Conservation (phyloP, 345 rosid genomes). For the Gossypium stocksii region DNA sequence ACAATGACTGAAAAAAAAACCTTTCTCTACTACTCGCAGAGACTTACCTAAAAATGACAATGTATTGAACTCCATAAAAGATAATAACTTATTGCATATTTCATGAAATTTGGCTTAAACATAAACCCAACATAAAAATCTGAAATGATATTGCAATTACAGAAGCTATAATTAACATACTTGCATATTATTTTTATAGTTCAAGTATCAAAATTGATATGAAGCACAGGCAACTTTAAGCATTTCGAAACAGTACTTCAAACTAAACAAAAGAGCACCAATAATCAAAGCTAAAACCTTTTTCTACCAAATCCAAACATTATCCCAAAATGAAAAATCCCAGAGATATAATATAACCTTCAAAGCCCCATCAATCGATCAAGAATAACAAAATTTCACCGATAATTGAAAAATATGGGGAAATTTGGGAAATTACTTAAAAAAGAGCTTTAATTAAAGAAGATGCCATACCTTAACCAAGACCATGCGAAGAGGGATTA, state of each 20-base stretch:
- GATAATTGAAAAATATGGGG: not conserved
- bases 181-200: not conserved
- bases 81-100: not conserved
- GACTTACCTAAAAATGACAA: too few species aligned
- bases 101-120: not conserved
- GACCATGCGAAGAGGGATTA: too few species aligned
- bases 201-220: not conserved
- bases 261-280: not conserved
- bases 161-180: not conserved
- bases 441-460: too few species aligned
- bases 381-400: not conserved
- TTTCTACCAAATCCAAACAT: not conserved
- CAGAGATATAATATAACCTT: not conserved
- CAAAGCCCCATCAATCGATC: not conserved
- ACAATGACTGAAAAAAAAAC: too few species aligned
- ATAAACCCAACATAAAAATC: not conserved
- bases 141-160: not conserved
- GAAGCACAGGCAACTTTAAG: not conserved
- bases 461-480: too few species aligned
- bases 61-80: not conserved
- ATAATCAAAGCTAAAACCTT: slow-evolving; percentile 4
- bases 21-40: too few species aligned
- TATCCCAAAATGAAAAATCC: not conserved
- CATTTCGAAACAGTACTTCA: not conserved
- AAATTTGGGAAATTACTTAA: not conserved